Conservation (phyloP, 345 rosid species). For the Kandelia obovata region DNA sequence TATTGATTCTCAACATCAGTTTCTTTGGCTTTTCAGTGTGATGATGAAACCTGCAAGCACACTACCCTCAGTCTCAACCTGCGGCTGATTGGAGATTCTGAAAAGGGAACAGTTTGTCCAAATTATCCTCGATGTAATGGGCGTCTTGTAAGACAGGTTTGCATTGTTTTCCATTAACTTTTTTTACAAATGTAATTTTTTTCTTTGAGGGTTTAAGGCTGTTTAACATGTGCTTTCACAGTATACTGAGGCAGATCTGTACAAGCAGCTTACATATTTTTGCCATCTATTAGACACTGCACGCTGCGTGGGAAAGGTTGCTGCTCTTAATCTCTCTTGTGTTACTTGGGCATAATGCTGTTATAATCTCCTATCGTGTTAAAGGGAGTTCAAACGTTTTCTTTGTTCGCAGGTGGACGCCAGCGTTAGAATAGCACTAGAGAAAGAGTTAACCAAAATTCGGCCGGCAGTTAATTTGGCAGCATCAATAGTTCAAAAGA, state of each 20-base stretch:
- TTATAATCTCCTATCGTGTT: not conserved
- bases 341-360: too few species aligned
- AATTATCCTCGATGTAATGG: constrained; percentile 91
- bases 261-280: constrained; percentile 84
- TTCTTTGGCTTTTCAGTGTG: constrained; percentile 55
- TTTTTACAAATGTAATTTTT: not conserved
- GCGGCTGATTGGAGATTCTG: constrained; percentile 72
- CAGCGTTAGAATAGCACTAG: constrained; percentile 43
- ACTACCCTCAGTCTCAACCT: constrained; percentile 62
- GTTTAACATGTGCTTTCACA: constrained; percentile 16
- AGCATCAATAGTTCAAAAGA: constrained; percentile 40
- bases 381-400: not conserved
- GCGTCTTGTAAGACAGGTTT: constrained; percentile 71
- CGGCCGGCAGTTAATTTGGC: constrained; percentile 58
- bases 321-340: not conserved
- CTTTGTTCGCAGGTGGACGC: constrained; percentile 50
- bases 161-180: not conserved
- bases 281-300: constrained; percentile 71
- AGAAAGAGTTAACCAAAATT: constrained; percentile 56
- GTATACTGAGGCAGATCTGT: constrained; percentile 90
- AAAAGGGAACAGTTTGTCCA: constrained; percentile 95
- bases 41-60: constrained; percentile 89
- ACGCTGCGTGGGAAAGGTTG: constrained; percentile 69
- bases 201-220: not conserved
- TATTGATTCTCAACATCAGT: not conserved